Percentiles rank a stretch among this genome's conserved stretches.
Conservation (phyloP, 768 basidiomycete species). For the Peribolospora kevripleyi region DNA sequence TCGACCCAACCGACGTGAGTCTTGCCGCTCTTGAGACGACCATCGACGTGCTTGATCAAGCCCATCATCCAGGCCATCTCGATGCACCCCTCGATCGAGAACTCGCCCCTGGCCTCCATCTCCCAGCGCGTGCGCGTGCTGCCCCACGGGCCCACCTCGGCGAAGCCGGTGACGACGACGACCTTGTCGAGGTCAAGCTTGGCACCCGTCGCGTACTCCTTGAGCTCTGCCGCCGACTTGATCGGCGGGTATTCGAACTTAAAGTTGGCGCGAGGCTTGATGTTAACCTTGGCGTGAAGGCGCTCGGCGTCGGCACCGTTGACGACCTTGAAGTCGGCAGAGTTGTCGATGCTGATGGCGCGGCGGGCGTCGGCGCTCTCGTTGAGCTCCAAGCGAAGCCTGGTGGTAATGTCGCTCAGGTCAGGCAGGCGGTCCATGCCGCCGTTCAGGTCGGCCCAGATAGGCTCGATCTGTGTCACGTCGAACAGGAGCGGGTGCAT, state of each 20-base stretch:
- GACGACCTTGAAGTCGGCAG: slow-evolving; percentile 78
- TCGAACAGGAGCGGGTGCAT: slow-evolving; percentile 99
- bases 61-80: slow-evolving; percentile 99
- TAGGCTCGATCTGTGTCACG: slow-evolving; percentile 95
- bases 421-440: slow-evolving; percentile 95
- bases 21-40: slow-evolving; percentile 73
- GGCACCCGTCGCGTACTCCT: slow-evolving; percentile 11
- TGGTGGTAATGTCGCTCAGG: slow-evolving; percentile 67
- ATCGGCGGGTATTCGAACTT: slow-evolving; percentile 75
- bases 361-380: slow-evolving; percentile 80
- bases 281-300: slow-evolving; percentile 69
- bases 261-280: slow-evolving; percentile 95
- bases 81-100: slow-evolving; percentile 91
- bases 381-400: slow-evolving; percentile 56
- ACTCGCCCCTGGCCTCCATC: slow-evolving; percentile 94
- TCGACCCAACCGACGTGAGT: slow-evolving; percentile 98
- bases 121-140: slow-evolving; percentile 96
- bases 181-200: slow-evolving; percentile 88
- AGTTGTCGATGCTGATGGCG: slow-evolving; percentile 76
- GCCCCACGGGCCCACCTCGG: slow-evolving; percentile 95
- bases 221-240: slow-evolving; percentile 49
- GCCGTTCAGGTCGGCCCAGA: slow-evolving; percentile 91
- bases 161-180: slow-evolving; percentile 83
- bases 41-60: slow-evolving; percentile 93
- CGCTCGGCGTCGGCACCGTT: slow-evolving; percentile 81